Percentiles rank a stretch among this genome's conserved stretches.
These are phyloP conservation scores for Centaurea solstitialis DNA, from an alignment of 129 eudicot genomes.

Conservation along the genomic window DNA sequence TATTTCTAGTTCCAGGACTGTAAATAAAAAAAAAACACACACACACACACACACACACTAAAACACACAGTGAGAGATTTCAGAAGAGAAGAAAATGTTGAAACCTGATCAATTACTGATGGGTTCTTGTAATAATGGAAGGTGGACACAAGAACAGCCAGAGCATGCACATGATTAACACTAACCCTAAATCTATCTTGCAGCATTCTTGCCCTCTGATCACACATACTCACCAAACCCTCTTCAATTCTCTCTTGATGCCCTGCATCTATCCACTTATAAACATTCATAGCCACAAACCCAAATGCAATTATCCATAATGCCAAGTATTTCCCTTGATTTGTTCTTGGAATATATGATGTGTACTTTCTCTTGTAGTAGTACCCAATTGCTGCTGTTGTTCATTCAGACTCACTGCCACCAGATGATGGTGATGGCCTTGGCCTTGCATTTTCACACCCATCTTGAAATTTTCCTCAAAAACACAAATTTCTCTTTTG, in stretches of 20 bases:
- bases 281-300: conserved; percentile 30
- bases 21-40: background rate
- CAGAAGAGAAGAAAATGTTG: background rate
- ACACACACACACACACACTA: background rate
- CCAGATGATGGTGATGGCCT: conserved; percentile 64
- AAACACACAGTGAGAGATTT: background rate
- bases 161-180: conserved; percentile 89
- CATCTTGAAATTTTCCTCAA: conserved; percentile 25
- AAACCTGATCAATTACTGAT: conserved; percentile 86
- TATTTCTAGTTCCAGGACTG: background rate
- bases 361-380: conserved; percentile 45
- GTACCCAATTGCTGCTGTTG: conserved; percentile 39
- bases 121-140: conserved; percentile 75
- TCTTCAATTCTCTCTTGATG: conserved; percentile 60
- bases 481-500: background rate
- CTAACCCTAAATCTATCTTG: conserved; percentile 82
- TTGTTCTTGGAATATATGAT: conserved; percentile 34
- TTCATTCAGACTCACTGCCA: conserved; percentile 65
- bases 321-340: conserved; percentile 34
- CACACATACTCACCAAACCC: conserved; percentile 77
- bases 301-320: conserved; percentile 41
- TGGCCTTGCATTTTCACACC: conserved; percentile 50
- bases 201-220: conserved; percentile 85
- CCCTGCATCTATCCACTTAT: conserved; percentile 49
- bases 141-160: conserved; percentile 75